Conservation (phyloP, 768 basidiomycete genomes). For the Amanita subjunquillea region DNA sequence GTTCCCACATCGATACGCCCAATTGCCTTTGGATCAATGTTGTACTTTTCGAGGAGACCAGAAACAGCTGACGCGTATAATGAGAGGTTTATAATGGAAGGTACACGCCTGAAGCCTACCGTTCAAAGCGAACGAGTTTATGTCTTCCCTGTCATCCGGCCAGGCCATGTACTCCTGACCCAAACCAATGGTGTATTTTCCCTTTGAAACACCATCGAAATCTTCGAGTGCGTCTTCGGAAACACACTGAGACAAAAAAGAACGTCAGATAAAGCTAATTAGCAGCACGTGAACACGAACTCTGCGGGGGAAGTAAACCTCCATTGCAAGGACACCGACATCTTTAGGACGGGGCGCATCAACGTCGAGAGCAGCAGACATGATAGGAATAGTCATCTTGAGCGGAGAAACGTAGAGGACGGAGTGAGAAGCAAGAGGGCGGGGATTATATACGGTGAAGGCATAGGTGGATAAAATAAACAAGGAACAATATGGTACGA, state of each 20-base stretch:
- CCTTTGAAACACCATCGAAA: slow-evolving; percentile 88
- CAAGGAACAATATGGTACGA: slow-evolving; percentile 32
- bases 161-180: slow-evolving; percentile 98
- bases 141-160: slow-evolving; percentile 97
- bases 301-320: slow-evolving; percentile 90
- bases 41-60: slow-evolving; percentile 85
- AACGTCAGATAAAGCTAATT: slow-evolving; percentile 4
- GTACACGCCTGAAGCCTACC: slow-evolving; percentile 36
- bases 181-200: slow-evolving; percentile 98
- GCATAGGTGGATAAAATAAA: slow-evolving; percentile 26
- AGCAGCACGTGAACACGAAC: slow-evolving; percentile 32
- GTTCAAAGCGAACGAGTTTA: slow-evolving; percentile 94
- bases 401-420: slow-evolving; percentile 7
- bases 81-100: neutral
- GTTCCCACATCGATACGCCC: slow-evolving; percentile 98
- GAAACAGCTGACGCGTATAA: slow-evolving; percentile 53
- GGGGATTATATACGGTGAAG: slow-evolving; percentile 23
- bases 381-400: slow-evolving; percentile 32
- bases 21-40: slow-evolving; percentile 92
- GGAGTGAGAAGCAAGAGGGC: slow-evolving; percentile 4
- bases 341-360: slow-evolving; percentile 69
- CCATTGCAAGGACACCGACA: slow-evolving; percentile 89
- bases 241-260: slow-evolving; percentile 56
- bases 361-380: slow-evolving; percentile 20
- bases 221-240: slow-evolving; percentile 91